Evolutionary conservation across 371 early-diverging fungal species (phyloP).

Genomic region (Mucor velutinosus): DNA sequence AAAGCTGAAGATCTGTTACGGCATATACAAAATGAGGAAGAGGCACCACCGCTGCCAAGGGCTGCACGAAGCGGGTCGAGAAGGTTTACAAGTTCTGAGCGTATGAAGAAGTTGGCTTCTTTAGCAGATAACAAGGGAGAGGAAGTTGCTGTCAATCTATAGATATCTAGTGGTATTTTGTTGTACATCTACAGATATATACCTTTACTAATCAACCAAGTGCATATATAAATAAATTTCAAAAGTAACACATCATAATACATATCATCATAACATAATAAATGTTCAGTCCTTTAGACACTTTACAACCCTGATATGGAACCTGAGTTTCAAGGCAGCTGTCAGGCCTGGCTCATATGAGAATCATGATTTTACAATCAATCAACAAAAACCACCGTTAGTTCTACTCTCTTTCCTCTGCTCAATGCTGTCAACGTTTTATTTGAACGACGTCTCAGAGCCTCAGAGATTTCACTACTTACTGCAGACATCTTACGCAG

Average conservation of each 20-base stretch:
- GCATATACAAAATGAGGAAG: slow-evolving; percentile 62
- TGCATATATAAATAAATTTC: background rate
- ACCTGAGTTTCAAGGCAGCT: too few relatives aligned
- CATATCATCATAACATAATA: too few relatives aligned
- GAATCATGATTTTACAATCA: too few relatives aligned
- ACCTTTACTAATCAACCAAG: background rate
- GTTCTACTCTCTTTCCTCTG: too few relatives aligned
- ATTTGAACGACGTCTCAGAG: too few relatives aligned
- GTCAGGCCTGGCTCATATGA: too few relatives aligned
- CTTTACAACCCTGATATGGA: too few relatives aligned
- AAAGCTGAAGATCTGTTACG: slow-evolving; percentile 74
- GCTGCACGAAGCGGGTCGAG: slow-evolving; percentile 28
- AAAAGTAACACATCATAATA: background rate
- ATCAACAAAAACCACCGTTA: too few relatives aligned
- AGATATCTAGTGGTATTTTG: background rate
- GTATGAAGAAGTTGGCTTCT: slow-evolving; percentile 45
- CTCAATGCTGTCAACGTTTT: too few relatives aligned
- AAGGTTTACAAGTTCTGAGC: slow-evolving; percentile 40
- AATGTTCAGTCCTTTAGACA: too few relatives aligned
- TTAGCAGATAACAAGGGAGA: slow-evolving; percentile 35
- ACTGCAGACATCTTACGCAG: too few relatives aligned
- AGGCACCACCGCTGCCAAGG: slow-evolving; percentile 34
- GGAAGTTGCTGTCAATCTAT: background rate
- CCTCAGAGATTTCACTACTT: too few relatives aligned
- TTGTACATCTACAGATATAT: background rate